These are phyloP conservation scores for Solanum clarkiae DNA, from an alignment of 257 asterid species.

Conservation along the genomic window DNA sequence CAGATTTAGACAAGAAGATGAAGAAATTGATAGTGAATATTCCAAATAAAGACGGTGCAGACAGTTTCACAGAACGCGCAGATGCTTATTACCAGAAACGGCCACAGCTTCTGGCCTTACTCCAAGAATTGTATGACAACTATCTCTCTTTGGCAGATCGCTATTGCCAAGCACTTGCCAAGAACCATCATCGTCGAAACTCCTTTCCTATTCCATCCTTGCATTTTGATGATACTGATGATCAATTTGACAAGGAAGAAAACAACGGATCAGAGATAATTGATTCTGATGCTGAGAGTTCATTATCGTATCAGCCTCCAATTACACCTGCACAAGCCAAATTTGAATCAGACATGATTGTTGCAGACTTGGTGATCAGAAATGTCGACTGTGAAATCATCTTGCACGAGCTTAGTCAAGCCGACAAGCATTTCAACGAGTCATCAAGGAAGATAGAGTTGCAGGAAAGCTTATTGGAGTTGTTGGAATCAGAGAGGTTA, in stretches of 20 bases:
- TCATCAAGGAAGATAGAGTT: conserved; percentile 67
- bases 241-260: conserved; percentile 23
- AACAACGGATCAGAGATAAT: conserved; percentile 20
- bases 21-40: conserved; percentile 30
- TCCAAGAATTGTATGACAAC: conserved; percentile 62
- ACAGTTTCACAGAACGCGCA: conserved; percentile 63
- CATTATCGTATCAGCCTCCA: conserved; percentile 41
- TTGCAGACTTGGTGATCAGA: conserved; percentile 66
- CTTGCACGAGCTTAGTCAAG: conserved; percentile 33
- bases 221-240: conserved; percentile 16
- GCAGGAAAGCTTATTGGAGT: conserved; percentile 76
- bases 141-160: conserved; percentile 81
- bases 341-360: conserved; percentile 36
- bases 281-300: conserved; percentile 74
- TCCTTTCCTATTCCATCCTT: conserved; percentile 32
- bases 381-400: conserved; percentile 50
- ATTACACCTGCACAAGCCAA: not conserved
- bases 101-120: conserved; percentile 64
- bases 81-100: conserved; percentile 71
- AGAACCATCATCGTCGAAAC: conserved; percentile 36
- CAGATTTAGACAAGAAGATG: conserved; percentile 89
- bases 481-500: conserved; percentile 86
- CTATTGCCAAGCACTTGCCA: conserved; percentile 64
- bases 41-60: conserved; percentile 23
- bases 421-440: conserved; percentile 41